Base-by-base conservation (phyloP, 257 asterid species). In the Solanum habrochaites region DNA sequence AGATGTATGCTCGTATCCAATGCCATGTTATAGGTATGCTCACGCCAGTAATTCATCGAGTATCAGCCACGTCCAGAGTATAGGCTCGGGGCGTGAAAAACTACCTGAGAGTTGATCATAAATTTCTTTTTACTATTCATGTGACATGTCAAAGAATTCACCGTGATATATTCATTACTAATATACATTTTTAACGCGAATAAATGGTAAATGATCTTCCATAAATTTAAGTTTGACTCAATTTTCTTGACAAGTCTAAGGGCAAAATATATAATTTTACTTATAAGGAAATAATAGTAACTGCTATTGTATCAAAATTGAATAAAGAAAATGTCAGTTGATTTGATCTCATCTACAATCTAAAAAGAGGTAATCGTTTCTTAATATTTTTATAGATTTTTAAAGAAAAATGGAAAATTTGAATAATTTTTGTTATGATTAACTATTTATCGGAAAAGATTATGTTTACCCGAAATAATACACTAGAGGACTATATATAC, bases 1-100 rank as follows among this genome's bases (percentile, higher is more conserved):
- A 49, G 60, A 15, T 49, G 8, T 5, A 49, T 49, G 21, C 60
- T 49, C 60, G 15, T 15, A 21, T 49, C 60, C 3, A 15, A 49
- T 49, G 21, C 1, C 60, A 49, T 15, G 60, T 15, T 49, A 49
- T 49, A 49, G 60, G 60, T 49, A 15, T 15, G 21, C 21, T 15
- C 60, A 49, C 8, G 60, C 0, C 0, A 49, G 21, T 2, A 49
- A 49, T 15, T 8, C 21, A 49, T 49, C 16, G 60, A 0, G 21
- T 49, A 15, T 49, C 60, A 49, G 0, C 21, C 60, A 49, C 8
- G 21, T 49, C 21, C 21, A 49, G 3, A 6, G 60, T 49, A 49
- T 49, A 49, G 60, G 21, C 21, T 49, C 21, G 7, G 8, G 0
- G 18, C 6, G 60, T 49, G 60, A 15, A 8, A 49, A 49, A 49